phyloP scores from a whole-genome alignment of 306 rosid genomes.

The Inga laurina region DNA sequence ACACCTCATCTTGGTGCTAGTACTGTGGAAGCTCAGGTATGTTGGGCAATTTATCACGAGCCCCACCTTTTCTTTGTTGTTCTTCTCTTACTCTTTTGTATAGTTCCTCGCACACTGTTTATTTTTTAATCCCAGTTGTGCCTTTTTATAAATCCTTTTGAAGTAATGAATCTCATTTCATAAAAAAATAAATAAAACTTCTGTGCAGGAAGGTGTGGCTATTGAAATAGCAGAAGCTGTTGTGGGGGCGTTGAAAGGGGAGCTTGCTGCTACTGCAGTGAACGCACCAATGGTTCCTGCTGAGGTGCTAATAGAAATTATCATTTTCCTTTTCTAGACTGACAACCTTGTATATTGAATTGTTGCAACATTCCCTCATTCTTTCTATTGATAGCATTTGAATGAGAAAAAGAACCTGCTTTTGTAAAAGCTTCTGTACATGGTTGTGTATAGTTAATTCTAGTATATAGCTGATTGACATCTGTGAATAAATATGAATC shows the following conservation, averaged over 20 bases:
- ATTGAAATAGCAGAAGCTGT: conserved; percentile 99
- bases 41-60: conserved; percentile 16
- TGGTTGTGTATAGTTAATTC: neutral
- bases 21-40: conserved; percentile 95
- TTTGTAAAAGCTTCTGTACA: neutral
- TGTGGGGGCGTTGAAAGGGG: conserved; percentile 90
- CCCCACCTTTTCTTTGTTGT: neutral
- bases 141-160: neutral
- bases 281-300: conserved; percentile 99
- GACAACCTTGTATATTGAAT: neutral
- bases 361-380: neutral
- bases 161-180: neutral
- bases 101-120: neutral
- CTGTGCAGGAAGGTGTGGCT: conserved; percentile 95
- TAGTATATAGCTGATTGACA: neutral
- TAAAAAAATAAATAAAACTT: neutral
- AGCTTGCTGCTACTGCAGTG: conserved; percentile 98
- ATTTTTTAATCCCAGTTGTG: neutral
- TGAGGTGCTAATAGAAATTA: conserved; percentile 58
- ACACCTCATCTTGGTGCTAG: conserved; percentile 99
- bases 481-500: conserved; percentile 2
- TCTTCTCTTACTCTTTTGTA: no score
- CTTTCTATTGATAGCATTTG: neutral
- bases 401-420: neutral
- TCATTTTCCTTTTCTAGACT: neutral